phyloP scores from a whole-genome alignment of 148 eudicot species.

The Rhododendron mucronatum region DNA sequence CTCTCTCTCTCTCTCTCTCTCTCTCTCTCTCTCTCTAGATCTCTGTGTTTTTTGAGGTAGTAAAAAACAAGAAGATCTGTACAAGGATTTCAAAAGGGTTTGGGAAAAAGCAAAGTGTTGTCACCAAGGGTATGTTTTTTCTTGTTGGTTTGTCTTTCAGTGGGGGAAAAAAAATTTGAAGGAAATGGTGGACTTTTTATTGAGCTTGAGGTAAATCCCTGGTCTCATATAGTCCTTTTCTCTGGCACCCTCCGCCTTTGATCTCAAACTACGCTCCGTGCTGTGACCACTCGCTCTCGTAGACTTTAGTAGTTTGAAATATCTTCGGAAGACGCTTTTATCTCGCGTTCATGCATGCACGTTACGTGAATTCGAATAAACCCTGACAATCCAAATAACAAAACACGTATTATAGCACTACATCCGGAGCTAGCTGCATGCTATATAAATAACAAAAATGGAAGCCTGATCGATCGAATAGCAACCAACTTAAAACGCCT shows the following conservation, averaged over 20 bases:
- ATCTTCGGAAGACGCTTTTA: neutral
- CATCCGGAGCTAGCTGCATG: neutral
- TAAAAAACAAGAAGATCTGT: neutral
- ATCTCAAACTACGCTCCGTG: neutral
- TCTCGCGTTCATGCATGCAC: neutral
- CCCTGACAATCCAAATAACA: too few relatives aligned
- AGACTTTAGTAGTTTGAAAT: neutral
- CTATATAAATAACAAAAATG: neutral
- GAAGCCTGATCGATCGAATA: neutral
- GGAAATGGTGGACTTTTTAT: neutral
- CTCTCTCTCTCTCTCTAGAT: conserved; percentile 11
- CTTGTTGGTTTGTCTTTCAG: conserved; percentile 50
- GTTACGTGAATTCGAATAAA: too few relatives aligned
- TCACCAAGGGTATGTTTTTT: conserved; percentile 70
- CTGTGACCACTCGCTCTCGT: neutral
- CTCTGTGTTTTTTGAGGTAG: conserved; percentile 20
- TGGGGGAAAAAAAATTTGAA: neutral
- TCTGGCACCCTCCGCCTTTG: neutral
- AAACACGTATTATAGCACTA: neutral
- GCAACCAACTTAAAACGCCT: neutral
- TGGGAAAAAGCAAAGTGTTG: conserved; percentile 70
- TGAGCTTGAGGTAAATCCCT: conserved; percentile 6
- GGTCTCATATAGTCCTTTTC: neutral
- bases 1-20: neutral
- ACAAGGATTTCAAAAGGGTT: conserved; percentile 31